Evolutionary conservation across 2,329 filamentous ascomycete species (phyloP).

Genomic region (Botrytis hyacinthi): DNA sequence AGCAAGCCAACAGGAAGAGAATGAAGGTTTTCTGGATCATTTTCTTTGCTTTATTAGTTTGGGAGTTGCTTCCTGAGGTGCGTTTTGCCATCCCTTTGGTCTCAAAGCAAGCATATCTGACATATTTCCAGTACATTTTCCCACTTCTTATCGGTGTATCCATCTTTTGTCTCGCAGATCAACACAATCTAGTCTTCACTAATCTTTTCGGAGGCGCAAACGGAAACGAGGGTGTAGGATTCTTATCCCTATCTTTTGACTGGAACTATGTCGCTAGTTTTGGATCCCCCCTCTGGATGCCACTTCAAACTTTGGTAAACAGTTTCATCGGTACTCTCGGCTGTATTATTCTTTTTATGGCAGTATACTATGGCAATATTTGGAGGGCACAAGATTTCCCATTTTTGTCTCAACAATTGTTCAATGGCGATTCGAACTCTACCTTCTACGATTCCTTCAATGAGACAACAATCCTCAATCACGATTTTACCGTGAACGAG

Average conservation of each 20-base stretch:
- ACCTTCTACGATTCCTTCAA: constrained; percentile 44
- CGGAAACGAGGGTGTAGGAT: constrained; percentile 45
- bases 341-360: constrained; percentile 40
- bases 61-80: constrained; percentile 24
- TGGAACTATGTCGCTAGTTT: constrained; percentile 44
- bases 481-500: constrained; percentile 42
- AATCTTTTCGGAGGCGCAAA: constrained; percentile 51
- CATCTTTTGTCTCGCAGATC: constrained; percentile 48
- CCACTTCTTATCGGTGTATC: constrained; percentile 51
- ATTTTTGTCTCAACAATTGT: constrained; percentile 46
- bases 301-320: constrained; percentile 40
- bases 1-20: constrained; percentile 41
- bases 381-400: constrained; percentile 45
- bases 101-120: background rate
- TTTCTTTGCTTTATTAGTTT: constrained; percentile 27
- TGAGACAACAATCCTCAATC: constrained; percentile 44
- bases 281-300: constrained; percentile 31
- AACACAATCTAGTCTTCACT: constrained; percentile 45
- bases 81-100: background rate
- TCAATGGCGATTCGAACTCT: constrained; percentile 40
- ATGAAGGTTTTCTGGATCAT: constrained; percentile 38
- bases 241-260: constrained; percentile 43
- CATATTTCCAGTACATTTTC: constrained; percentile 19
- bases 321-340: constrained; percentile 38
- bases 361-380: constrained; percentile 45